Evolutionary conservation across 2,329 filamentous ascomycete genomes (phyloP).

Genomic region (Phaeosphaeriaceae sp.): DNA sequence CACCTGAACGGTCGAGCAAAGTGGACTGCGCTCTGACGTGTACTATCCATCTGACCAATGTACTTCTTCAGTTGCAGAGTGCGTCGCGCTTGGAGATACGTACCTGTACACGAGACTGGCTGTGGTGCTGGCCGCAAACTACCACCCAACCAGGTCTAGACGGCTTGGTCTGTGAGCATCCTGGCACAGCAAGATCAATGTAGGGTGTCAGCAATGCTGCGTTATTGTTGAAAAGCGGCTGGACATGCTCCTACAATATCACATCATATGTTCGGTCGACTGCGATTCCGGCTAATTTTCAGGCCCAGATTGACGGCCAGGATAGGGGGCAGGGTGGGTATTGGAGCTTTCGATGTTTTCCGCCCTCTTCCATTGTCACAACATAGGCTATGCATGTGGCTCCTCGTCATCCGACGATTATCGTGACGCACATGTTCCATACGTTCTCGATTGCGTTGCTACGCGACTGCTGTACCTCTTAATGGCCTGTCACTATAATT

Average conservation of each 20-base stretch:
- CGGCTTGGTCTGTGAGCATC: conserved; percentile 3
- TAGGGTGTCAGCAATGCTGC: conserved; percentile 16
- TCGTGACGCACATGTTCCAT: too few species aligned
- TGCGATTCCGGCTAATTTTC: too few species aligned
- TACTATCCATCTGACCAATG: conserved; percentile 3
- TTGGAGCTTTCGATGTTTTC: too few species aligned
- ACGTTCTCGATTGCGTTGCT: too few species aligned
- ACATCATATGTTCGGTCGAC: too few species aligned
- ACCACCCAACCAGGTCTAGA: conserved; percentile 14
- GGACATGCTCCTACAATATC: neutral
- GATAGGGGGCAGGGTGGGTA: too few species aligned
- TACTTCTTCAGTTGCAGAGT: too few species aligned
- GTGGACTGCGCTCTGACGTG: conserved; percentile 1
- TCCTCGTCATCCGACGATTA: too few species aligned
- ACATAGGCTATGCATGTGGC: too few species aligned
- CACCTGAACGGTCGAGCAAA: neutral
- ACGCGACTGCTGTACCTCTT: too few species aligned
- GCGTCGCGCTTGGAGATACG: conserved; percentile 5
- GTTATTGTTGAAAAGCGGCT: conserved; percentile 4
- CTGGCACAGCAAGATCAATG: conserved; percentile 6
- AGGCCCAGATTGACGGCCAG: too few species aligned
- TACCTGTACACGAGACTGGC: conserved; percentile 18
- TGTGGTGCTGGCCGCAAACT: conserved; percentile 10
- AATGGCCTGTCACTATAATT: conserved; percentile 1
- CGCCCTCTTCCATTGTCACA: too few species aligned